Percentiles rank a stretch among this genome's conserved stretches.
Conservation (phyloP, 495 filamentous ascomycete genomes). For the Viridothelium virens region DNA sequence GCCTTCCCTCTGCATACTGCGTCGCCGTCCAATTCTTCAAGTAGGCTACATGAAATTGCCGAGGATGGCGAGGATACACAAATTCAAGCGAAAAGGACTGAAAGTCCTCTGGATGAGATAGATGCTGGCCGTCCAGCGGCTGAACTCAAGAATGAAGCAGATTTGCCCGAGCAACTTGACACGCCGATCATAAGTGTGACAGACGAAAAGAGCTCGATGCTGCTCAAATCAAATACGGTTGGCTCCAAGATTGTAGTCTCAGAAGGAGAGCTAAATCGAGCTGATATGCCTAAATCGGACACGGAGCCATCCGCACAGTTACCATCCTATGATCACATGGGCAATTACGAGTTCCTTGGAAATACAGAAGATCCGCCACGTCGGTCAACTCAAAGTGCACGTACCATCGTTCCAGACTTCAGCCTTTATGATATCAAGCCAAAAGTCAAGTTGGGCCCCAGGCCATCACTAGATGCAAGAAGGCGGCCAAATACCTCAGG, state of each 20-base stretch:
- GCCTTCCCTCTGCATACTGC: slow-evolving; percentile 87
- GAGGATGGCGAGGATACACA: slow-evolving; percentile 68
- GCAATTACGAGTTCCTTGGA: not conserved
- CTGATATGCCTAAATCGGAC: not conserved
- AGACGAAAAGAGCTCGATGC: slow-evolving; percentile 8
- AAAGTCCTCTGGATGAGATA: not conserved
- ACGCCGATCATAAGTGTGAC: not conserved
- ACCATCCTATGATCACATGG: not conserved
- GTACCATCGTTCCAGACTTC: slow-evolving; percentile 52
- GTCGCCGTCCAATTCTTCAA: slow-evolving; percentile 79
- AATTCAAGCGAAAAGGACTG: slow-evolving; percentile 1
- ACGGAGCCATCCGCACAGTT: not conserved
- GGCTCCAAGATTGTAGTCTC: slow-evolving; percentile 3
- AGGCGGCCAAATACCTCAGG: slow-evolving; percentile 58
- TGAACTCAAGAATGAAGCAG: not conserved
- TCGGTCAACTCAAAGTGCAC: slow-evolving; percentile 55
- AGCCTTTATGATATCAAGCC: slow-evolving; percentile 51
- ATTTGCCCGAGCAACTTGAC: not conserved
- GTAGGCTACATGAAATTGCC: slow-evolving; percentile 78
- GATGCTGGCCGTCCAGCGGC: not conserved
- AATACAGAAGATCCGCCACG: not conserved
- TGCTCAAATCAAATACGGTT: not conserved
- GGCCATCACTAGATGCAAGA: slow-evolving; percentile 63
- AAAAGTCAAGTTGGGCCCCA: slow-evolving; percentile 76
- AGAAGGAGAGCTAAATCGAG: not conserved